These are phyloP conservation scores for Pichia cephalocereana DNA, from an alignment of 805 yeast genomes.

Conservation along the genomic window DNA sequence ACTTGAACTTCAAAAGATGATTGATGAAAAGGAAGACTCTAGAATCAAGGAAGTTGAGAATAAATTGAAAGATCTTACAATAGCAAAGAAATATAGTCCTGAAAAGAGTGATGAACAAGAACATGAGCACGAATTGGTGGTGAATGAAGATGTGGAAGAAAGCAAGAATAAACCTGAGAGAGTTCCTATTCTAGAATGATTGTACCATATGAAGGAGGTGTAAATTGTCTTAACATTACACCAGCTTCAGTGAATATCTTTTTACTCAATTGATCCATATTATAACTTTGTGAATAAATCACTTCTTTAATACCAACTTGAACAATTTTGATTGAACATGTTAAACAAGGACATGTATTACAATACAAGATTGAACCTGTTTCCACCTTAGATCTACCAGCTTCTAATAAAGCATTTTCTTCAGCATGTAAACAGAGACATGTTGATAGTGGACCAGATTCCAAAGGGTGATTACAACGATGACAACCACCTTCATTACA, in stretches of 20 bases:
- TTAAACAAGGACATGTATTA: slow-evolving; percentile 94
- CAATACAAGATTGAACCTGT: slow-evolving; percentile 65
- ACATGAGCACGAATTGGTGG: no score
- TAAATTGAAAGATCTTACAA: slow-evolving; percentile 6
- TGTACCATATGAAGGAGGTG: slow-evolving; percentile 27
- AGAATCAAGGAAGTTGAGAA: slow-evolving; percentile 4
- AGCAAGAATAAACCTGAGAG: background rate
- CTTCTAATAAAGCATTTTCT: slow-evolving; percentile 89
- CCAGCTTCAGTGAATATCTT: slow-evolving; percentile 68
- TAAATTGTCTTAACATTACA: slow-evolving; percentile 56
- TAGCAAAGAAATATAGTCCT: slow-evolving; percentile 3
- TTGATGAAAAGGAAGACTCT: background rate
- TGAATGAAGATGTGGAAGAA: background rate
- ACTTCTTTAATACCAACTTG: slow-evolving; percentile 89
- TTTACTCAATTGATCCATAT: slow-evolving; percentile 79
- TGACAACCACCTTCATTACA: slow-evolving; percentile 96
- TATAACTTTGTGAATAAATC: slow-evolving; percentile 84
- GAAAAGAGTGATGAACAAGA: no score
- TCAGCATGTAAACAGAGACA: slow-evolving; percentile 96
- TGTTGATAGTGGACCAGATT: slow-evolving; percentile 58
- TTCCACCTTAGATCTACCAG: slow-evolving; percentile 83
- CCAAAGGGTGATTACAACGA: slow-evolving; percentile 68
- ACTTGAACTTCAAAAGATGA: slow-evolving; percentile 5
- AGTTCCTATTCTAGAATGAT: slow-evolving; percentile 7
- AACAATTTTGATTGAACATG: slow-evolving; percentile 91